phyloP scores from a whole-genome alignment of 2,329 filamentous ascomycete species.

The Aspergillus caelatus region DNA sequence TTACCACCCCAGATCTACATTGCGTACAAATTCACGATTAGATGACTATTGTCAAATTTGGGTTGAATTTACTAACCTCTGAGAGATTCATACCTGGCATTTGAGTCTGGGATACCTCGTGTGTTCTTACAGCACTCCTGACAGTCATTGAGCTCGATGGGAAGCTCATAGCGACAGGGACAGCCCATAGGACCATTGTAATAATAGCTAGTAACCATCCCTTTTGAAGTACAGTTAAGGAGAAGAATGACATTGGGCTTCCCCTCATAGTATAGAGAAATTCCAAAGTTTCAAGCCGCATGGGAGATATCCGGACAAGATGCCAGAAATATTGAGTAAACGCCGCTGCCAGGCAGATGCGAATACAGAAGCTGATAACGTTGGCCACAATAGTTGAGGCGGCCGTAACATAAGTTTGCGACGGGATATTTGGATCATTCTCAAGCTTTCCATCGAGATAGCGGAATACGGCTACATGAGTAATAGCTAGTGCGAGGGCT shows the following conservation, averaged over 20 bases:
- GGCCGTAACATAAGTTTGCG: neutral
- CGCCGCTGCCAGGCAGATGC: neutral
- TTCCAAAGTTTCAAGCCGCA: neutral
- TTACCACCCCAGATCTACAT: neutral
- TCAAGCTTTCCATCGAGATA: neutral
- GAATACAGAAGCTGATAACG: neutral
- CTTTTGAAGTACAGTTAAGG: neutral
- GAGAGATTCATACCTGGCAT: neutral
- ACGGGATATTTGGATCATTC: neutral
- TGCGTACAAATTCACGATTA: accelerated
- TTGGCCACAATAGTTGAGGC: neutral
- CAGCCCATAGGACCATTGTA: neutral
- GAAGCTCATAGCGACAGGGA: neutral
- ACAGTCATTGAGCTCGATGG: neutral
- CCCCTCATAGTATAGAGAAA: neutral
- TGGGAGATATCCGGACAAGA: neutral
- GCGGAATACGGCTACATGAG: neutral
- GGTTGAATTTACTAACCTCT: neutral
- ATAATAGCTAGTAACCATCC: neutral
- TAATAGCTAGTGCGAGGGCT: neutral
- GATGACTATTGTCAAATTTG: neutral
- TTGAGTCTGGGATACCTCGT: accelerated
- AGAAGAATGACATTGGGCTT: neutral
- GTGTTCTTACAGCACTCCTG: neutral
- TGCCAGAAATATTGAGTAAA: neutral